phyloP scores from a whole-genome alignment of 805 yeast genomes.

The Candida glaebosa region DNA sequence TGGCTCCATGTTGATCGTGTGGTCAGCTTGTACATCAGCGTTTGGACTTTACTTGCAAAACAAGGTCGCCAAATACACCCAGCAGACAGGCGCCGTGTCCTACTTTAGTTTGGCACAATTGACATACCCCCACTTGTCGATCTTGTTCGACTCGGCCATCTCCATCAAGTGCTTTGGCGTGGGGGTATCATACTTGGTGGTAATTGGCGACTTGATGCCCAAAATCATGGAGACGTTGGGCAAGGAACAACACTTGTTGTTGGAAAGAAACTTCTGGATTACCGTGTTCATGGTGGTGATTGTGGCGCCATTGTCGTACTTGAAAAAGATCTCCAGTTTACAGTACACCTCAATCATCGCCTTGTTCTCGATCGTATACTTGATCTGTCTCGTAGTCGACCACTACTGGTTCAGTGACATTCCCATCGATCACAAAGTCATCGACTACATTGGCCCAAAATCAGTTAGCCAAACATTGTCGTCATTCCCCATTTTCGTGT shows the following conservation, averaged over 20 bases:
- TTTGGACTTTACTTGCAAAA: conserved; percentile 65
- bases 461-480: conserved; percentile 41
- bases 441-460: conserved; percentile 39
- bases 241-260: conserved; percentile 18
- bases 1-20: conserved; percentile 38
- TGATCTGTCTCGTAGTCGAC: conserved; percentile 51
- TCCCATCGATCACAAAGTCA: conserved; percentile 12
- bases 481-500: conserved; percentile 70
- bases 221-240: conserved; percentile 41
- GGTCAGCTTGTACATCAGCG: conserved; percentile 46
- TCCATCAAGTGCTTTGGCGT: conserved; percentile 80
- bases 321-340: conserved; percentile 63
- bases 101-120: conserved; percentile 47
- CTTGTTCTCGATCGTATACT: conserved; percentile 59
- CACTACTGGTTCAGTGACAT: conserved; percentile 38
- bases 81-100: conserved; percentile 39
- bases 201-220: conserved; percentile 77
- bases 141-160: conserved; percentile 72
- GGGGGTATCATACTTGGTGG: conserved; percentile 64
- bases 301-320: conserved; percentile 60
- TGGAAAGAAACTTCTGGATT: conserved; percentile 52
- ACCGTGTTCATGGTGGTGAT: conserved; percentile 46
- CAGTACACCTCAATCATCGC: conserved; percentile 72
- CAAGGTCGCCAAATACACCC: conserved; percentile 46
- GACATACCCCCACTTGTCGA: conserved; percentile 67